phyloP scores from a whole-genome alignment of 331 rosid species.

The Telfairia occidentalis region DNA sequence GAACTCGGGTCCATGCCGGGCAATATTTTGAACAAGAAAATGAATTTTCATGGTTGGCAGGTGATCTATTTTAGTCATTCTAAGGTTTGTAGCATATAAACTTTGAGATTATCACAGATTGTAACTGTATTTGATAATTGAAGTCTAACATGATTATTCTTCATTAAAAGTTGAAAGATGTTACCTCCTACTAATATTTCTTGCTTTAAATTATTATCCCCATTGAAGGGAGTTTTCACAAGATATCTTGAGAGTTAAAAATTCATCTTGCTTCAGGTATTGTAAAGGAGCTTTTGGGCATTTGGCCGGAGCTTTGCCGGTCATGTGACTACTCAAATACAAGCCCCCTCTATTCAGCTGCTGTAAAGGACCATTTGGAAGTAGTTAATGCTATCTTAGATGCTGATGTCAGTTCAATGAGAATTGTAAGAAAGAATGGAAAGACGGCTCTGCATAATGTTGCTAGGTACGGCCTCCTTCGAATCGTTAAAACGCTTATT shows the following conservation, averaged over 20 bases:
- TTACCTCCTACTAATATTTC: neutral
- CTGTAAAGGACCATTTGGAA: constrained; percentile 65
- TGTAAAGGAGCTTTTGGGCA: constrained; percentile 52
- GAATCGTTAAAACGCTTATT: constrained; percentile 48
- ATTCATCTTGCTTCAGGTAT: constrained; percentile 39
- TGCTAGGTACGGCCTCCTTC: constrained; percentile 59
- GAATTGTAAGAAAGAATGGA: constrained; percentile 80
- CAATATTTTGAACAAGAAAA: neutral
- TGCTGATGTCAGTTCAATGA: constrained; percentile 44
- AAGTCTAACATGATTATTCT: neutral
- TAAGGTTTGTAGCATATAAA: neutral
- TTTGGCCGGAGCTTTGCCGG: constrained; percentile 71
- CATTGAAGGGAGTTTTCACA: neutral
- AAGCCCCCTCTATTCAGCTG: constrained; percentile 81
- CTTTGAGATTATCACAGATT: neutral
- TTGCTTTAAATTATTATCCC: neutral
- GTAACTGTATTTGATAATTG: neutral
- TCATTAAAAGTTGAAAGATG: neutral
- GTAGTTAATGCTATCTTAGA: constrained; percentile 79
- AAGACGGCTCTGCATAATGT: constrained; percentile 78
- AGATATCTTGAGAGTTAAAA: neutral
- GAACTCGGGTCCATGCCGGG: neutral
- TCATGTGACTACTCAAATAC: constrained; percentile 69
- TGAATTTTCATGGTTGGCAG: neutral
- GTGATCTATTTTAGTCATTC: neutral